phyloP scores from a whole-genome alignment of 2,329 filamentous ascomycete genomes.

The Ceratocystis alfenasii region DNA sequence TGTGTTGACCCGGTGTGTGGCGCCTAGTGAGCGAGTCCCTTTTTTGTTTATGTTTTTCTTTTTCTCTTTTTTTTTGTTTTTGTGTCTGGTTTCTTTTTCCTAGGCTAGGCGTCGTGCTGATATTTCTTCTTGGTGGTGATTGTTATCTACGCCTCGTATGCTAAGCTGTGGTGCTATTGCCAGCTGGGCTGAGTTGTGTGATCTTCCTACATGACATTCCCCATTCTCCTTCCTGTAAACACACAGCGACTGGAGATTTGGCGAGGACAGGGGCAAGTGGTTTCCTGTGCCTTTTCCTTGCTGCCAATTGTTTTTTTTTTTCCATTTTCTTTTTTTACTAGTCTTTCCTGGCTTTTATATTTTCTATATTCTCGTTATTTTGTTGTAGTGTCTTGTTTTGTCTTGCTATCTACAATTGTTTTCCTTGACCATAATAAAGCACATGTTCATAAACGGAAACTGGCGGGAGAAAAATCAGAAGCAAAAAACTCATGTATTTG shows the following conservation, averaged over 20 bases:
- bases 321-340: neutral
- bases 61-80: neutral
- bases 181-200: too few species aligned
- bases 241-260: too few species aligned
- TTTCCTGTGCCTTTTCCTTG: neutral
- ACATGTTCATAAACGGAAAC: neutral
- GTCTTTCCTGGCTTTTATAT: neutral
- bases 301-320: neutral
- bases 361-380: neutral
- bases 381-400: neutral
- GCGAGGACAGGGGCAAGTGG: neutral
- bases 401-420: constrained; percentile 7
- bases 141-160: neutral
- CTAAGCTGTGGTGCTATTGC: neutral
- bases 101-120: neutral
- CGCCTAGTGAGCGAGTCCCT: neutral
- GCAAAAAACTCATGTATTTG: neutral
- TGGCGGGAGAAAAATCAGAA: neutral
- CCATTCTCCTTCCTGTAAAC: too few species aligned
- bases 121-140: neutral
- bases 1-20: neutral
- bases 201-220: too few species aligned
- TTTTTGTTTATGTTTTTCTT: constrained; percentile 4
- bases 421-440: neutral
- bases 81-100: neutral